Conservation (phyloP, 345 rosid genomes). For the Dovyalis caffra region DNA sequence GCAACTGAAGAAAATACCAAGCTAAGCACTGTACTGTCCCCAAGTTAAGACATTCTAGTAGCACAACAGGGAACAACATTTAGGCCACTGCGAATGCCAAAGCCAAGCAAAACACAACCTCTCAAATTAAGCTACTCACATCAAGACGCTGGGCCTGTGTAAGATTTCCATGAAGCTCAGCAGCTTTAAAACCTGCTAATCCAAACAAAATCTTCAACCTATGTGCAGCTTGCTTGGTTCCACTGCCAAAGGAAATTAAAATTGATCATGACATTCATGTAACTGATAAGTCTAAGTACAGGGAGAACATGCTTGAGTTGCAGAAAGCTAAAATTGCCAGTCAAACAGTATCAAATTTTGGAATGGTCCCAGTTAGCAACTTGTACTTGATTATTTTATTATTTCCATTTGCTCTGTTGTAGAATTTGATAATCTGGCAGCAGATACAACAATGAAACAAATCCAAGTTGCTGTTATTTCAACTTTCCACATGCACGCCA, state of each 20-base stretch:
- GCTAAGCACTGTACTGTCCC: neutral
- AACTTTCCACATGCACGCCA: neutral
- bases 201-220: constrained; percentile 92
- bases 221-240: constrained; percentile 95
- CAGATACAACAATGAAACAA: neutral
- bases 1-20: neutral
- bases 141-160: constrained; percentile 96
- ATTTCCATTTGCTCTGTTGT: too few species aligned
- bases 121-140: constrained; percentile 48
- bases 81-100: neutral
- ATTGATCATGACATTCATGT: constrained; percentile 5
- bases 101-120: neutral
- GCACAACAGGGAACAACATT: neutral
- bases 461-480: neutral
- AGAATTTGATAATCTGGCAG: too few species aligned
- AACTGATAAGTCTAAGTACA: neutral
- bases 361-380: too few species aligned
- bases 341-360: too few species aligned
- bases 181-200: constrained; percentile 78
- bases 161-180: constrained; percentile 98
- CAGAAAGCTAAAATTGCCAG: neutral
- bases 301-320: neutral
- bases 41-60: neutral
- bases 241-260: constrained; percentile 50
- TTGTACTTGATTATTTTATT: too few species aligned